These are phyloP conservation scores for Petasospora fabianii DNA, from an alignment of 1,139 yeast species.

Conservation along the genomic window DNA sequence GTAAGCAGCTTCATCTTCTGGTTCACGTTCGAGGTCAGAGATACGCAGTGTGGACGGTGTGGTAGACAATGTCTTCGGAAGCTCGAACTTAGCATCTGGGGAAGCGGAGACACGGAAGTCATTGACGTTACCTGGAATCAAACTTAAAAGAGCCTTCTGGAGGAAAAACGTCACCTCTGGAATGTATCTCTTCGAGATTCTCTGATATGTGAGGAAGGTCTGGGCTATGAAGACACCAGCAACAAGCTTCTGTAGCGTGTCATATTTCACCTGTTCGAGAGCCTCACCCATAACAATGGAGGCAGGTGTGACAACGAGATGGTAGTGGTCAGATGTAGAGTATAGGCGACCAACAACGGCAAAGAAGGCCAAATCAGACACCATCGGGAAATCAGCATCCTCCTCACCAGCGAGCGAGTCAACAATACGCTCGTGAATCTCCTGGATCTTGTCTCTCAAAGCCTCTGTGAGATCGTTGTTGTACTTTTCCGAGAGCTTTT, in stretches of 20 bases:
- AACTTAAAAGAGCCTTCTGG: conserved; percentile 46
- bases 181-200: conserved; percentile 70
- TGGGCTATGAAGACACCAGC: conserved; percentile 64
- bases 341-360: conserved; percentile 70
- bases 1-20: conserved; percentile 21
- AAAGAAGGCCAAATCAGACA: conserved; percentile 63
- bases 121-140: conserved; percentile 35
- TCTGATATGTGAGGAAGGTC: conserved; percentile 65
- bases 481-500: conserved; percentile 61
- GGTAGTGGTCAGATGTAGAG: conserved; percentile 95
- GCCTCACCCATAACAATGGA: conserved; percentile 69
- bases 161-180: conserved; percentile 74
- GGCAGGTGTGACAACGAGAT: conserved; percentile 84
- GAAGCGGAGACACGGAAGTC: conserved; percentile 17
- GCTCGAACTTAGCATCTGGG: conserved; percentile 26
- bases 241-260: conserved; percentile 36
- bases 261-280: conserved; percentile 47
- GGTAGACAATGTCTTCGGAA: conserved; percentile 18
- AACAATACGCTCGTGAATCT: conserved; percentile 48
- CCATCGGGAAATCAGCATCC: conserved; percentile 31
- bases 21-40: conserved; percentile 22
- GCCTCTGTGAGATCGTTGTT: conserved; percentile 59
- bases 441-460: conserved; percentile 44
- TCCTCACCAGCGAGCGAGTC: conserved; percentile 21
- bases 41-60: conserved; percentile 15